These are phyloP conservation scores for Naganishia onofrii DNA, from an alignment of 768 basidiomycete genomes.

Conservation along the genomic window DNA sequence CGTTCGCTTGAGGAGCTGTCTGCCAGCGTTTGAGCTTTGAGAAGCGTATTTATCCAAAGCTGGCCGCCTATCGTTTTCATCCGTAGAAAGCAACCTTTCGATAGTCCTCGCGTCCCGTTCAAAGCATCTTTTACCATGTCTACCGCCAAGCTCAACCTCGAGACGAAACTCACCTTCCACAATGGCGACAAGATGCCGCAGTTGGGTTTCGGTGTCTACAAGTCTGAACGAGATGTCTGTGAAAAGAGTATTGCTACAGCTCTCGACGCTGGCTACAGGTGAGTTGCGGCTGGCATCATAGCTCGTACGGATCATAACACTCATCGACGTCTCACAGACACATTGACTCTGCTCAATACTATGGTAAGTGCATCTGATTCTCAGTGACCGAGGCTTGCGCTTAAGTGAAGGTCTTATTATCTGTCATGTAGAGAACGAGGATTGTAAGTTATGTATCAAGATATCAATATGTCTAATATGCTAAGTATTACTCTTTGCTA, in stretches of 20 bases:
- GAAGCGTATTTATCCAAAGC: too few relatives aligned
- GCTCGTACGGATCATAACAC: background rate
- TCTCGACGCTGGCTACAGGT: slow-evolving; percentile 45
- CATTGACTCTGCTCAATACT: slow-evolving; percentile 48
- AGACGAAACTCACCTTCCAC: slow-evolving; percentile 26
- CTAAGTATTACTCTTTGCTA: slow-evolving; percentile 36
- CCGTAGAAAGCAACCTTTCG: background rate
- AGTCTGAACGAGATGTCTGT: slow-evolving; percentile 40
- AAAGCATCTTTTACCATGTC: slow-evolving; percentile 11
- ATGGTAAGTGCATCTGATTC: slow-evolving; percentile 2
- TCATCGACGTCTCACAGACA: slow-evolving; percentile 41
- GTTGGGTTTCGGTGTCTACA: slow-evolving; percentile 53
- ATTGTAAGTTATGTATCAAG: background rate
- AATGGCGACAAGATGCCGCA: slow-evolving; percentile 44
- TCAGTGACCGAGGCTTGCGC: background rate
- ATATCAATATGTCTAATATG: background rate
- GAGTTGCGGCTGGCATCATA: slow-evolving; percentile 29
- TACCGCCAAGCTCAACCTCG: slow-evolving; percentile 21
- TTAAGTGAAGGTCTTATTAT: slow-evolving; percentile 5
- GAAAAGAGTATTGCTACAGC: slow-evolving; percentile 36
- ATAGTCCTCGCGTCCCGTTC: background rate
- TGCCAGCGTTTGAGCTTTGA: too few relatives aligned
- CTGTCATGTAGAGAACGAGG: slow-evolving; percentile 1
- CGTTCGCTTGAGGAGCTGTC: too few relatives aligned
- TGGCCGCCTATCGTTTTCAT: too few relatives aligned